Base-by-base conservation (phyloP, 2,329 filamentous ascomycete species). In the Aspergillus pseudotamarii region DNA sequence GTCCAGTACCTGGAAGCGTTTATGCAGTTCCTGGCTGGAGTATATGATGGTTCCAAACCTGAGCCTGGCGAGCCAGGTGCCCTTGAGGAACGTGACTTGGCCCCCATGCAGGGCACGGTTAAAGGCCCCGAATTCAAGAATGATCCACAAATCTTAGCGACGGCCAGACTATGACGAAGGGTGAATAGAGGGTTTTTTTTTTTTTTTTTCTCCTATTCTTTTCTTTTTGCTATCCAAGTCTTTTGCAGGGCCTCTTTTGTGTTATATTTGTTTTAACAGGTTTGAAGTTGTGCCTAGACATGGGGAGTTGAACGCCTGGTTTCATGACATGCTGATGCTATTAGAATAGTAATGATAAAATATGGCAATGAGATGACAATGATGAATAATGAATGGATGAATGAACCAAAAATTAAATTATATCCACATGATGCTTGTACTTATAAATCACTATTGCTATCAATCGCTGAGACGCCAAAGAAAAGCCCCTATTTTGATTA, bases 11-110 rank as follows among this genome's bases (percentile, higher is more conserved):
- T 68, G 50, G 26, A n/a, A 23, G 64, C 61, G 6, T 66, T 65
- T 43, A 60, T 69, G 59, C n/a, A 41, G 16, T 64, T 69, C 38
- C 56, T 69, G 3, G 65, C 64, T 3, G 54, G 56, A 43, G 64
- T 68, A 1, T 66, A 61, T 50, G 58, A 56, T 5, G 56, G 62
- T 10, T 64, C 60, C 1, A 50, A 57, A 16, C 62, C 58, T 2
- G 19, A 57, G 6, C 32, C 60, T 9, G 57, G 41, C 9, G 23
- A 26, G 38, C 21, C 12, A 4, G 62, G 56, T n/a, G 58, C 41
- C 5, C 38, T 68, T 1, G 16, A 61, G 16, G 67, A 69, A 32
- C 59, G 55, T 9, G 64, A 69, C 36, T 32, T 69, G 36, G 57
- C 62, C 8, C 63, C 63, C 36, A 59, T 57, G 23, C 64, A 64